Evolutionary conservation across 306 rosid genomes (phyloP), one percentile per base, ranked within the genome.

Genomic region (Chamaecrista fasciculata): DNA sequence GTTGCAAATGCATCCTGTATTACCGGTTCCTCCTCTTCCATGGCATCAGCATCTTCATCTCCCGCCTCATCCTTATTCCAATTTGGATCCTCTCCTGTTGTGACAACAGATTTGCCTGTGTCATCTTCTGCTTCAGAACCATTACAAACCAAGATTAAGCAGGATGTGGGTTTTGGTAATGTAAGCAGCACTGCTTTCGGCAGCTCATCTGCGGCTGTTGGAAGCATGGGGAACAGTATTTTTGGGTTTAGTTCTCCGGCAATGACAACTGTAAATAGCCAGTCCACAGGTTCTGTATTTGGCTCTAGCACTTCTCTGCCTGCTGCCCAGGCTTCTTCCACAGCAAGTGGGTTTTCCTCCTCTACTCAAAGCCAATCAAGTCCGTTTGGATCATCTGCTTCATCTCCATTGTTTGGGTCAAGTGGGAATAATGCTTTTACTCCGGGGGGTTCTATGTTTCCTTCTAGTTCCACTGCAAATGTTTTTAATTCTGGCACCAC

Each of bases 221-320:
- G 85, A 44, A 79, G 80, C 50, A 14, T 84, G 40, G 85, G 81
- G 66, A 78, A 65, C 79, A 40, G 80, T 37, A 51, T 68, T 64
- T 86, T 80, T 73, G 89, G 90, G 60, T 73, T 81, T 34, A 62
- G 82, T 86, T 87, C 92, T 61, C 52, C 80, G 3, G 58, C 88
- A 31, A 46, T 81, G 63, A 71, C 91, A 25, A 71, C 84, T 65
- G 60, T 74, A 72, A 73, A 69, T 65, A 77, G 79, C 73, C 88
- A 75, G 46, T 69, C 90, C 23, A 72, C 61, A 66, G 72, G 71
- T 70, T 74, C 82, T 60, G 15, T 42, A 63, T 50, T 81, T 9
- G 75, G 78, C 43, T 21, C 68, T 51, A 62, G 58, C 62, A 66
- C 62, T 53, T 62, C 88, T 68, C 59, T 44, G 71, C 62, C 76